Evolutionary conservation across 805 yeast genomes (phyloP).

Genomic region (Candida krabiensis): DNA sequence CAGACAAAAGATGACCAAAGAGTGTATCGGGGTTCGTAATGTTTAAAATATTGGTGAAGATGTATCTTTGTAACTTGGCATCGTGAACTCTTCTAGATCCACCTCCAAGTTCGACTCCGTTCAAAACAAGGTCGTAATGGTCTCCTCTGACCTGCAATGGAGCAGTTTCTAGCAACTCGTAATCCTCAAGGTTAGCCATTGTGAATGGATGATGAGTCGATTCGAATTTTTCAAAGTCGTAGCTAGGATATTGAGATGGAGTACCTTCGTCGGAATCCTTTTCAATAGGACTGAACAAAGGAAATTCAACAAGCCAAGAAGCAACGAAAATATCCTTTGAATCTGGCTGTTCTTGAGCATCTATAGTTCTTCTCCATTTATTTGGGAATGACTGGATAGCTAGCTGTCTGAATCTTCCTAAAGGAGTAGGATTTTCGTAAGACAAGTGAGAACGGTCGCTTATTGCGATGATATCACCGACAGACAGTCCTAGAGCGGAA

Average conservation of each 20-base stretch:
- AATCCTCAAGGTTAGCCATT: constrained; percentile 77
- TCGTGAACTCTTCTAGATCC: constrained; percentile 96
- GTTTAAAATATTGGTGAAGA: constrained; percentile 63
- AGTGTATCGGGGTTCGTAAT: constrained; percentile 58
- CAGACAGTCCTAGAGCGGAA: constrained; percentile 39
- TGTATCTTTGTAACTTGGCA: constrained; percentile 68
- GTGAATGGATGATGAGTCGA: constrained; percentile 98
- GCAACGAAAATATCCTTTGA: constrained; percentile 51
- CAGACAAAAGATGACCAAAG: constrained; percentile 84
- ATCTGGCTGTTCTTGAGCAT: constrained; percentile 15
- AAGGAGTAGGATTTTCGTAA: constrained; percentile 94
- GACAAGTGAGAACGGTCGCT: constrained; percentile 69
- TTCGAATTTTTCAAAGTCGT: constrained; percentile 46
- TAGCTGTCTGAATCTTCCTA: constrained; percentile 81
- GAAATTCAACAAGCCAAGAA: constrained; percentile 90
- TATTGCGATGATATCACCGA: constrained; percentile 77
- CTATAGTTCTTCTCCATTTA: constrained; percentile 44
- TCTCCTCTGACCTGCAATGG: constrained; percentile 79
- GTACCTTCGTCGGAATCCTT: constrained; percentile 12
- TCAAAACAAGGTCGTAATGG: constrained; percentile 90
- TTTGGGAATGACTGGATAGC: constrained; percentile 57
- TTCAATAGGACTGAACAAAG: constrained; percentile 81
- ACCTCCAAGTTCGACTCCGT: constrained; percentile 96
- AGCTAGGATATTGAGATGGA: constrained; percentile 54
- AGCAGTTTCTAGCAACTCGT: constrained; percentile 47